Evolutionary conservation across 2,329 filamentous ascomycete genomes (phyloP), one percentile per base, ranked within the genome.

Genomic region (Verticillium dahliae): DNA sequence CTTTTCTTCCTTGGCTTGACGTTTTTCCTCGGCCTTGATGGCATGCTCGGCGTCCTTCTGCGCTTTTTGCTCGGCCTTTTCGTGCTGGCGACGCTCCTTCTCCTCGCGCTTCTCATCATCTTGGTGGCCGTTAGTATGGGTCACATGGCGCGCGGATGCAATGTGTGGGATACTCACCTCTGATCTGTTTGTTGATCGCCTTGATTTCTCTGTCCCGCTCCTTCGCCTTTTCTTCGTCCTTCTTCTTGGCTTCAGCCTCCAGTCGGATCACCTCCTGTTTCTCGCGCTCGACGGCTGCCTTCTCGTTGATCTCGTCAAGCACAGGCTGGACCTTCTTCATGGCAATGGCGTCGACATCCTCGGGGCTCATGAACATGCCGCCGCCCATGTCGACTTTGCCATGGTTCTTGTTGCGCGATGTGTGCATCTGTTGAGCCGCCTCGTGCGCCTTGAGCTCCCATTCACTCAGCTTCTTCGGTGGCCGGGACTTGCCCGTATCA

Each of bases 261-360:
- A 86, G 72, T 52, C 83, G 81, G 11, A 84, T 74, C 65, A 87
- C 84, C 56, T 87, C 80, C 63, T 90, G 82, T 62, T 87, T 82
- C 57, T 89, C 90, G 45, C 85, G 81, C 71, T 92, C 88, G 64
- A 81, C 81, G 69, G 92, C 89, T 0, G 90, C 90, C 70, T 88
- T 90, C 59, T 90, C 87, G 60, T 88, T 87, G 64, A 97, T 95
- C 66, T 96, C 90, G 66, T 97, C 89, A 6, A 97, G 74, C 0
- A 95, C 86, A 4, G 93, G 93, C 72, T 94, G 90, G 15, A 97
- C 84, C 66, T 88, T 86, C 56, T 83, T 85, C 13, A 86, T 83
- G 2, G 93, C 93, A 66, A 97, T 90, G 6, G 85, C 86, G 65
- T 97, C 87, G 15, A 97, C 86, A 57, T 92, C 90, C 5, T 85